Evolutionary conservation across 305 asterid genomes (phyloP).

Genomic region (Solanum aculeatissimum): DNA sequence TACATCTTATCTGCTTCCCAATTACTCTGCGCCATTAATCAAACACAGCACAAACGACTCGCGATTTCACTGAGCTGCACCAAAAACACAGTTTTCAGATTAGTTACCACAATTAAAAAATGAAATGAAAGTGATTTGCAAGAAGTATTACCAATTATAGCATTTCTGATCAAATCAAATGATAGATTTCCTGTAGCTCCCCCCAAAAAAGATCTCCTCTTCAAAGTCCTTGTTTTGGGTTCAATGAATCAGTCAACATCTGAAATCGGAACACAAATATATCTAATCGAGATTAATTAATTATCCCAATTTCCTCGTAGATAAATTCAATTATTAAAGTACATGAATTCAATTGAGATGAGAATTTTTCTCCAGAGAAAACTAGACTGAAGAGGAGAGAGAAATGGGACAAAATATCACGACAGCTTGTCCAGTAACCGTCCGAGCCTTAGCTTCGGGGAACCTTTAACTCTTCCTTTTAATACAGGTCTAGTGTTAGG

Average conservation of each 20-base stretch:
- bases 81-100: not conserved
- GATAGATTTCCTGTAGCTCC: not conserved
- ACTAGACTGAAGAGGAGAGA: not conserved
- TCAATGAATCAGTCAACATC: not conserved
- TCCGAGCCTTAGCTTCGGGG: not conserved
- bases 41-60: constrained; percentile 1
- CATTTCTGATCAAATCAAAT: not conserved
- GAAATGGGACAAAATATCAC: not conserved
- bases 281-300: not conserved
- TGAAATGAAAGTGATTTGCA: not conserved
- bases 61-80: constrained; percentile 3
- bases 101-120: not conserved
- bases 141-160: not conserved
- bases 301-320: not conserved
- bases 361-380: too few relatives aligned
- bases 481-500: not conserved
- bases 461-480: not conserved
- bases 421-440: not conserved
- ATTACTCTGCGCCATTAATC: constrained; percentile 87
- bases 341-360: not conserved
- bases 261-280: not conserved
- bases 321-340: not conserved
- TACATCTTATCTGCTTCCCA: constrained; percentile 99
- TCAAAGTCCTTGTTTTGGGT: not conserved
- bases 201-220: not conserved